phyloP scores from a whole-genome alignment of 2,329 filamentous ascomycete species.

The Pseudogymnoascus sp. region DNA sequence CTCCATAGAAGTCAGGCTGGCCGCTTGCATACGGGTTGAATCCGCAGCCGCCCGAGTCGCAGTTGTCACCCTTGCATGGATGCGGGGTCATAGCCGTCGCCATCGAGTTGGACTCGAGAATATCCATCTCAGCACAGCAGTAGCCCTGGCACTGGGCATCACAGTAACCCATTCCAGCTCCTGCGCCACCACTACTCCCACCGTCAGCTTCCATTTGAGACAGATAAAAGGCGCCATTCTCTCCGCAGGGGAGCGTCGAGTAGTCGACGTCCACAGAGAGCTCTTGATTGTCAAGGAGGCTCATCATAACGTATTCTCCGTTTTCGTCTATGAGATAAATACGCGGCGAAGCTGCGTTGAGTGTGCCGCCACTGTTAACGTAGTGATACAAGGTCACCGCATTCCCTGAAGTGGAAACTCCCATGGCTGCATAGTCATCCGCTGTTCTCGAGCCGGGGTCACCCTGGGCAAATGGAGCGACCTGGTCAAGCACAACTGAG shows the following conservation, averaged over 20 bases:
- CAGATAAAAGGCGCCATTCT: conserved; percentile 34
- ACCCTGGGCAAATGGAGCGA: conserved; percentile 30
- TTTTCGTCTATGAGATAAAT: conserved; percentile 35
- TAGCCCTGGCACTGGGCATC: conserved; percentile 35
- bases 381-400: conserved; percentile 34
- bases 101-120: conserved; percentile 45
- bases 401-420: conserved; percentile 34
- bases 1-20: conserved; percentile 22
- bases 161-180: conserved; percentile 43
- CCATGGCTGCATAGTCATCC: conserved; percentile 40
- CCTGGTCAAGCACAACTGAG: conserved; percentile 41
- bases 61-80: conserved; percentile 38
- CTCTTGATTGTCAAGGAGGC: conserved; percentile 36
- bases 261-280: conserved; percentile 39
- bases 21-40: conserved; percentile 36
- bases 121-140: conserved; percentile 49
- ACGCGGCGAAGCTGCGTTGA: conserved; percentile 28
- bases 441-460: conserved; percentile 26
- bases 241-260: conserved; percentile 33
- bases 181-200: conserved; percentile 28
- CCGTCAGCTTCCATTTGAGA: conserved; percentile 32
- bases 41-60: conserved; percentile 39
- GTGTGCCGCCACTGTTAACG: conserved; percentile 39
- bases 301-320: conserved; percentile 37
- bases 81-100: conserved; percentile 42